phyloP scores from a whole-genome alignment of 352 stramenopile species.

The Globisporangium spiculum region DNA sequence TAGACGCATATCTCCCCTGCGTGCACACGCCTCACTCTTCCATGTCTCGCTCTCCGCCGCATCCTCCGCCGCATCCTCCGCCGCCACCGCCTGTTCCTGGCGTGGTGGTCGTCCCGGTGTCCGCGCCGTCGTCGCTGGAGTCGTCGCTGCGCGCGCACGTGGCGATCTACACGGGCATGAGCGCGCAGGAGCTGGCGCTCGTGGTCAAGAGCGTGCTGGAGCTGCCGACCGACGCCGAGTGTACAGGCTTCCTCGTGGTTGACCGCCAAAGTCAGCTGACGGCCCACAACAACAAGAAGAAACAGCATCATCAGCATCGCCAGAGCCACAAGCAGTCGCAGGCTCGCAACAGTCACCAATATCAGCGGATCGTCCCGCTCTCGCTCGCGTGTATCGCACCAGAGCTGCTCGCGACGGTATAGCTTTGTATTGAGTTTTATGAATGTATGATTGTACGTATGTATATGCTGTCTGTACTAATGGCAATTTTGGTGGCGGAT shows the following conservation, averaged over 20 bases:
- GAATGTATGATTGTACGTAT: no score
- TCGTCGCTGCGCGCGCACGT: slow-evolving; percentile 19
- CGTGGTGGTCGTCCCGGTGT: slow-evolving; percentile 11
- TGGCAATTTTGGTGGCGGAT: background rate
- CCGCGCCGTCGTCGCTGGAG: slow-evolving; percentile 3
- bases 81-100: background rate
- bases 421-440: no score
- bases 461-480: background rate
- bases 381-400: slow-evolving; percentile 53
- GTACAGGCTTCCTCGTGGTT: slow-evolving; percentile 41
- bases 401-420: slow-evolving; percentile 32
- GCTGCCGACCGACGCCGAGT: slow-evolving; percentile 16
- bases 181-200: slow-evolving; percentile 37
- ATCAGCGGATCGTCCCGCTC: slow-evolving; percentile 52
- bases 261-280: background rate
- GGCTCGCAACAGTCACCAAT: background rate
- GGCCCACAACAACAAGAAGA: background rate
- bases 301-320: slow-evolving; percentile 6
- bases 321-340: background rate
- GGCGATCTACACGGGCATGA: slow-evolving; percentile 57
- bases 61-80: background rate
- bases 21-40: background rate
- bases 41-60: background rate
- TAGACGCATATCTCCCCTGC: background rate
- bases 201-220: slow-evolving; percentile 38